Base-by-base conservation (phyloP, 345 rosid species). In the Isatis tinctoria region DNA sequence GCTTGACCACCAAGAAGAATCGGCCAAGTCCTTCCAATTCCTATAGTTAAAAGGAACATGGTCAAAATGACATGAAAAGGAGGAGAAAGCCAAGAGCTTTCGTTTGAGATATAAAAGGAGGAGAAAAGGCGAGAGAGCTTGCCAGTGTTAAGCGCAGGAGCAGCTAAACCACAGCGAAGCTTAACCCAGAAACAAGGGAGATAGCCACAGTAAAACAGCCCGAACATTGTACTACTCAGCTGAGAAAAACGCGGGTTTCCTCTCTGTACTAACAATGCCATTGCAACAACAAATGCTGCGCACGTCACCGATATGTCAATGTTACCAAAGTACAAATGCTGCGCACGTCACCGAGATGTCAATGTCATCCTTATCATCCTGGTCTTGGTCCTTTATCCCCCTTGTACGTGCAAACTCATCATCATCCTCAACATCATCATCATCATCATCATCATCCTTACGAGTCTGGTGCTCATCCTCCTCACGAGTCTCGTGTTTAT, bases 121-220 rank as follows among this genome's bases (percentile, higher is more conserved):
- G 51, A 73, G 58, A 56, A 44, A 75, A 47, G 33, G 45, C 60
- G 58, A 47, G 70, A 67, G 71, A 67, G 68, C 96, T 89, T 82
- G 84, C 97, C 81, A 54, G 94, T 85, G 82, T 94, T 86, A 54
- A 89, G 80, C 1, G 96, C 90, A 53, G 97, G 94, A 60, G 81
- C 94, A 60, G 96, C 85, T 74, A 93, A 74, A 71, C 92, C 88
- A 78, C 93, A 92, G 32, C 96, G 87, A 70, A 93, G 96, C 86
- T 91, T 93, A 52, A 89, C 84, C 97, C 98, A 93, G 51, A 93
- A 93, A 74, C 90, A 93, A 80, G 97, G 97, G 66, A 93, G 96
- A 82, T 89, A 93, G 20, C 97, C 96, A 33, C 91, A 89, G 70
- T 89, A 89, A 82, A 93, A 91, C 14, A 93, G 60, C n/a, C 98